phyloP scores from a whole-genome alignment of 495 filamentous ascomycete genomes.

The Xylaria scruposa region DNA sequence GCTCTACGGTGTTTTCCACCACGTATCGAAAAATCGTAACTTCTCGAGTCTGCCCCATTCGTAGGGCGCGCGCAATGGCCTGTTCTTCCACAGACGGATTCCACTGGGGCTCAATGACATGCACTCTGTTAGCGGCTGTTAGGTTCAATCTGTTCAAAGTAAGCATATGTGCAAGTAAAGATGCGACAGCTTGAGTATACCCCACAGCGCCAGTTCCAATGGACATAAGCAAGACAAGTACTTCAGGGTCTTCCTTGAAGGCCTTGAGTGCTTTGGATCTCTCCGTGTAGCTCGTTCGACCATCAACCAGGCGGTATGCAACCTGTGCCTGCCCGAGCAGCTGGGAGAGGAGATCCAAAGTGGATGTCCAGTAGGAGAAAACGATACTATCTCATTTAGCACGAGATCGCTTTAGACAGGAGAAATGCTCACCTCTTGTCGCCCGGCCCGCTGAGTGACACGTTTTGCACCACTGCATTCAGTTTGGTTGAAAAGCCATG shows the following conservation, averaged over 20 bases:
- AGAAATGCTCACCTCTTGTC: neutral
- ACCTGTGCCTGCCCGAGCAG: neutral
- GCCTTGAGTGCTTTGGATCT: constrained; percentile 42
- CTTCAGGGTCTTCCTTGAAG: constrained; percentile 38
- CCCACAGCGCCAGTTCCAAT: constrained; percentile 59
- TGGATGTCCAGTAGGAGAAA: constrained; percentile 12
- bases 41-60: constrained; percentile 54
- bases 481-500: neutral
- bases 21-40: constrained; percentile 55
- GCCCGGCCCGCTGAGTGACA: neutral
- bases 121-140: constrained; percentile 52
- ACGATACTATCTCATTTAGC: neutral
- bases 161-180: neutral
- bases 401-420: neutral
- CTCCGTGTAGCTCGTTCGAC: constrained; percentile 25
- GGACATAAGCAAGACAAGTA: constrained; percentile 57
- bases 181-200: constrained; percentile 34
- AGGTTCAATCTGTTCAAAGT: constrained; percentile 51
- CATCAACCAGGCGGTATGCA: neutral
- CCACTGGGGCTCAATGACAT: constrained; percentile 63
- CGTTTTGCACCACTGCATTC: neutral
- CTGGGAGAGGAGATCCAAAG: neutral
- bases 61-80: constrained; percentile 53
- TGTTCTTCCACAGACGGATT: constrained; percentile 62
- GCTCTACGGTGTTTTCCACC: constrained; percentile 54